These are phyloP conservation scores for Colletotrichum sp. DNA, from an alignment of 2,329 filamentous ascomycete species.

Conservation along the genomic window DNA sequence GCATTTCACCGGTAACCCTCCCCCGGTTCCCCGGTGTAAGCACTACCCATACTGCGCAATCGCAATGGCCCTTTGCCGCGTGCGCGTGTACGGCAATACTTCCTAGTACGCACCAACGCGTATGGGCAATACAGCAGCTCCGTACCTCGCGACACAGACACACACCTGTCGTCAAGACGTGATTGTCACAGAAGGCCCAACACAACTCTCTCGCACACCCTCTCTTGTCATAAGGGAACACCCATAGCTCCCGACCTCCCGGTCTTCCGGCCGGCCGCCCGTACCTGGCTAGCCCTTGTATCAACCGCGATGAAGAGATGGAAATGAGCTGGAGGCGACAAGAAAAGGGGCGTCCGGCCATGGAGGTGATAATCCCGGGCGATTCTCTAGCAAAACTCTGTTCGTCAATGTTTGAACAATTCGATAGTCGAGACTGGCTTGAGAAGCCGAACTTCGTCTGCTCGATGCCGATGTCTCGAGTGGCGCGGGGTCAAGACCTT, in stretches of 20 bases:
- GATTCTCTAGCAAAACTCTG: background rate
- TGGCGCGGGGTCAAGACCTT: background rate
- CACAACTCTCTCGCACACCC: background rate
- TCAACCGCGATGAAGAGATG: background rate
- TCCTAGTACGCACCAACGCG: background rate
- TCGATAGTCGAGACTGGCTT: background rate
- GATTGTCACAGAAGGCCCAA: background rate
- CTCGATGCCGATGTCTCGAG: background rate
- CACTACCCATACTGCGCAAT: background rate
- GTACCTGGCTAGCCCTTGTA: constrained; percentile 3
- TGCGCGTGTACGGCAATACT: background rate
- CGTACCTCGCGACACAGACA: background rate
- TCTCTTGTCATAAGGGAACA: background rate
- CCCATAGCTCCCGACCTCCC: constrained; percentile 8
- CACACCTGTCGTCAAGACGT: background rate
- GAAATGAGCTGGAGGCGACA: background rate
- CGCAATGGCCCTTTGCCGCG: constrained; percentile 2
- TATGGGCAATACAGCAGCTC: background rate
- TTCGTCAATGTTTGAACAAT: background rate
- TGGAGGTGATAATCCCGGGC: background rate
- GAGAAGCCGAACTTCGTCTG: constrained; percentile 1
- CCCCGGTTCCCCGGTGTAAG: constrained; percentile 14
- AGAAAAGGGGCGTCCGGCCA: background rate
- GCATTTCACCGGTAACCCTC: background rate
- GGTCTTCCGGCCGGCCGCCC: constrained; percentile 5